Base-by-base conservation (phyloP, 768 basidiomycete genomes). In the Boletus subcaerulescens region DNA sequence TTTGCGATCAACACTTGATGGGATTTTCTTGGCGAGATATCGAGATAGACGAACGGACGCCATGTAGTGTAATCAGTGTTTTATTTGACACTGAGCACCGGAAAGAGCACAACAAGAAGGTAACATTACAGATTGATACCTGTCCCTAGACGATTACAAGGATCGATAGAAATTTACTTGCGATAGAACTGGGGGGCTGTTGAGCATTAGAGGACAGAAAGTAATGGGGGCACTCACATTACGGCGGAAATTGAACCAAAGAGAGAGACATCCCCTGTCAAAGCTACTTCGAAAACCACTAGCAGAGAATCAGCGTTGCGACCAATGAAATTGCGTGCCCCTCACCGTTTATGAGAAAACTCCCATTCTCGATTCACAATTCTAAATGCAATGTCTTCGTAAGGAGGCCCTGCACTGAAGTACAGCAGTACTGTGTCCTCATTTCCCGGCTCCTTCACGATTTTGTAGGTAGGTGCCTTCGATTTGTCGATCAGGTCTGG, bases 281-380 rank as follows among this genome's bases (percentile, higher is more conserved):
- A 98, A 99, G 63, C 91, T 93, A 69, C 92, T 93, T 46, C 94
- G 82, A 80, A 98, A 99, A 15, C 97, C 97, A 58, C 93, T 96
- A 44, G 31, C 22, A 52, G 18, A 44, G 8, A 41, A 59, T 66
- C 26, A 63, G 45, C 33, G 56, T 57, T 52, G 58, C 26, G 43
- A 14, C 31, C 14, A 52, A 55, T 20, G 29, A 71, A 57, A 29
- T 57, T 45, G 15, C 36, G 44, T 22, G 46, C 43, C 11, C 56
- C 74, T 50, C 69, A 91, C 92, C 93, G 84, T 77, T 96, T 97
- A 66, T 98, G 95, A 38, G 93, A 95, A 71, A 91, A 96, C 64
- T 98, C 97, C 97, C 97, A 99, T 71, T 97, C 94, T 50, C 93
- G 82, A 64, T 97, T 93, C 55, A 99, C 96, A 57, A 99, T 96